Conservation (phyloP, 129 eudicot species). For the Gnaphalium uliginosum region DNA sequence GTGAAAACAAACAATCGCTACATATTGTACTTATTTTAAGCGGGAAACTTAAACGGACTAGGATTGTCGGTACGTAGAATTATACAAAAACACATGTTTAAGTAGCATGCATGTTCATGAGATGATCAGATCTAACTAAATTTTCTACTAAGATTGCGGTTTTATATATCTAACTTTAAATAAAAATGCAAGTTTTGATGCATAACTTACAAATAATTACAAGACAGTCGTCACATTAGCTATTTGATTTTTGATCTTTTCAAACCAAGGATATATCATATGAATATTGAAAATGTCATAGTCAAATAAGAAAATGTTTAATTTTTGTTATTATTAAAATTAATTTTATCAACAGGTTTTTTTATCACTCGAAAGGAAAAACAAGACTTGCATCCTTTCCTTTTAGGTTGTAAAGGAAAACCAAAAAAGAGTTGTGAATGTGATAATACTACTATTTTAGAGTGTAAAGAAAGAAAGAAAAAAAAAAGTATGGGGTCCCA, state of each 20-base stretch:
- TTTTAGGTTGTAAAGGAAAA: constrained; percentile 33
- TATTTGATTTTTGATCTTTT: constrained; percentile 22
- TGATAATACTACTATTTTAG: constrained; percentile 31
- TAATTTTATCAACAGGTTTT: no score
- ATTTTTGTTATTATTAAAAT: no score
- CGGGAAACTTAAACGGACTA: no score
- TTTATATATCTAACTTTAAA: neutral
- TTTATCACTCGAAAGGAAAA: constrained; percentile 23
- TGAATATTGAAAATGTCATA: constrained; percentile 28
- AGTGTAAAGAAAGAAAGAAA: constrained; percentile 37
- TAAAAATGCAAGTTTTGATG: neutral
- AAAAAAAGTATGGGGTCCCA: constrained; percentile 31
- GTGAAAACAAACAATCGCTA: no score
- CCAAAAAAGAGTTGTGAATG: constrained; percentile 33
- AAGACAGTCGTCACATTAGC: neutral
- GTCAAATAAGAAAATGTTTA: no score
- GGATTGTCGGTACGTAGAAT: no score
- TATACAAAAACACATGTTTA: constrained; percentile 1
- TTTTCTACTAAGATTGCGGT: constrained; percentile 12
- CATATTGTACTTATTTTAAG: no score
- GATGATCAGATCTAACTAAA: neutral
- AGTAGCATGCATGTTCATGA: neutral
- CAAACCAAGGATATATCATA: constrained; percentile 31
- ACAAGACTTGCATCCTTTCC: no score
- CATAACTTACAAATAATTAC: constrained; percentile 7